These are phyloP conservation scores for Colletotrichum sp. DNA, from an alignment of 2,329 filamentous ascomycete genomes.

Conservation along the genomic window DNA sequence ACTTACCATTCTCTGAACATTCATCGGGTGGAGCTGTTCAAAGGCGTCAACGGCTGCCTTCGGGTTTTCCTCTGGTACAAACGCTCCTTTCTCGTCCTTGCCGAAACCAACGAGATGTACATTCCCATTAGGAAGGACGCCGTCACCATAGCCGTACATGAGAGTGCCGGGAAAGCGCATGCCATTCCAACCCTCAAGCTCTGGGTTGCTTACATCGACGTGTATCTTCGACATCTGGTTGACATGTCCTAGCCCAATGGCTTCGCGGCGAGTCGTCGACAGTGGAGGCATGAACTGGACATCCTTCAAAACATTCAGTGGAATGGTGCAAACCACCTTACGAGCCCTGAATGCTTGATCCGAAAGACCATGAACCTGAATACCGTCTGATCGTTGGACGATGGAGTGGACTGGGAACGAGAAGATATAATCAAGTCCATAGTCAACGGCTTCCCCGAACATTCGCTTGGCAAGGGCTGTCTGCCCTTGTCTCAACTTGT, in stretches of 20 bases:
- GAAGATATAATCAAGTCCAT: constrained; percentile 31
- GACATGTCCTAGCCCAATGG: constrained; percentile 20
- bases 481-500: constrained; percentile 34
- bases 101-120: constrained; percentile 54
- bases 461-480: constrained; percentile 29
- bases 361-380: not conserved
- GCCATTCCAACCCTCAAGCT: not conserved
- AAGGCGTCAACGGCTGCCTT: constrained; percentile 34
- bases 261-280: constrained; percentile 22
- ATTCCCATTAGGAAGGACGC: constrained; percentile 47
- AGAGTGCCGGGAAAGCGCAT: constrained; percentile 26
- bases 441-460: constrained; percentile 28
- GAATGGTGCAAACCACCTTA: constrained; percentile 31
- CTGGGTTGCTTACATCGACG: constrained; percentile 19
- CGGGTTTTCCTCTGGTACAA: constrained; percentile 47
- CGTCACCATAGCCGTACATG: constrained; percentile 48
- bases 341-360: constrained; percentile 15
- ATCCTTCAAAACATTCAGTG: constrained; percentile 21
- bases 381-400: not conserved
- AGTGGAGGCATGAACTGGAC: constrained; percentile 25
- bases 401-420: constrained; percentile 26
- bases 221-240: constrained; percentile 26
- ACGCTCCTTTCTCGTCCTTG: constrained; percentile 38
- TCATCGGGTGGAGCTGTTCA: constrained; percentile 34
- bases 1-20: constrained; percentile 28